Evolutionary conservation across 2,329 filamentous ascomycete species (phyloP).

Genomic region (Colletotrichum lini): DNA sequence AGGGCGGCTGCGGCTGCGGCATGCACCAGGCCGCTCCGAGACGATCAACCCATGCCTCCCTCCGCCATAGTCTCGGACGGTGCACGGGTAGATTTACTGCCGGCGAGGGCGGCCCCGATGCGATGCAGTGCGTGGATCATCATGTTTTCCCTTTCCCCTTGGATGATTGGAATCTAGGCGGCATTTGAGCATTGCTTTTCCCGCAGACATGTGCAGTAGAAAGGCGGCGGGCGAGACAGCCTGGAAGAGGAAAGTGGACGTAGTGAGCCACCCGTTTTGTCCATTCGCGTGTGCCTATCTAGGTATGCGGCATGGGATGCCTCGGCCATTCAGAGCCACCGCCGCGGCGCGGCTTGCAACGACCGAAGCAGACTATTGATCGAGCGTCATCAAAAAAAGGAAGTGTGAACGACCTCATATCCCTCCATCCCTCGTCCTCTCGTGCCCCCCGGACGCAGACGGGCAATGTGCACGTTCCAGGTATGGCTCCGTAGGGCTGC

Average conservation of each 20-base stretch:
- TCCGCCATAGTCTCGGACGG: conserved; percentile 29
- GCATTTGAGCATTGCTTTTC: conserved; percentile 27
- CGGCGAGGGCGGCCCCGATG: conserved; percentile 14
- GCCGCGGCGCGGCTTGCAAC: conserved; percentile 4
- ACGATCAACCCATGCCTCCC: conserved; percentile 29
- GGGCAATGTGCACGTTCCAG: conserved; percentile 29
- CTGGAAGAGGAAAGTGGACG: conserved; percentile 29
- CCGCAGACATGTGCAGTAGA: not conserved
- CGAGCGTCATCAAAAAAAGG: conserved; percentile 12
- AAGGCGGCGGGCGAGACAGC: conserved; percentile 15
- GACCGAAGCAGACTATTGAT: conserved; percentile 16
- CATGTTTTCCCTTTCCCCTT: conserved; percentile 17
- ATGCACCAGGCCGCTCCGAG: conserved; percentile 40
- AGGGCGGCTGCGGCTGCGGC: conserved; percentile 31
- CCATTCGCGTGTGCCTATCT: conserved; percentile 9
- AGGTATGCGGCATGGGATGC: conserved; percentile 14
- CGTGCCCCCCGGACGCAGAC: conserved; percentile 7
- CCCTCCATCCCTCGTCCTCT: conserved; percentile 11
- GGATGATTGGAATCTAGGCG: conserved; percentile 23
- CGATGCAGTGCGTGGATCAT: conserved; percentile 15
- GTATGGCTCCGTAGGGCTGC: conserved; percentile 39
- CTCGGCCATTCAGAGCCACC: conserved; percentile 11
- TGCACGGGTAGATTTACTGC: conserved; percentile 33
- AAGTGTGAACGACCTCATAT: conserved; percentile 23
- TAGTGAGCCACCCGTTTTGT: conserved; percentile 4